Evolutionary conservation across 164 flowering plant genomes (phyloP).

Genomic region (Magnolia kwangsiensis): DNA sequence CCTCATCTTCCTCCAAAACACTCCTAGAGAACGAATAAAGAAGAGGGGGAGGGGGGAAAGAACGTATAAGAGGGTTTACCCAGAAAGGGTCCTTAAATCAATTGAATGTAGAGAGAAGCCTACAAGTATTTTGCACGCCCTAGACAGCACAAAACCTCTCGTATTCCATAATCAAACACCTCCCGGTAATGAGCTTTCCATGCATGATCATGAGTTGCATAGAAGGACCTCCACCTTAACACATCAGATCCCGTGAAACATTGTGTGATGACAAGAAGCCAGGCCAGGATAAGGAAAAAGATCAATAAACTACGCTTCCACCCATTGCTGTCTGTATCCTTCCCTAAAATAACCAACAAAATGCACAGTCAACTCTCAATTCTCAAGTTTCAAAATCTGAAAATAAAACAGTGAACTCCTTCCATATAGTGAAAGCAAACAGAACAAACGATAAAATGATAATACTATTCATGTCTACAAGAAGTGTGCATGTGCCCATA

Average conservation of each 20-base stretch:
- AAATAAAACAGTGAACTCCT: neutral
- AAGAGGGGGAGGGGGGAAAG: neutral
- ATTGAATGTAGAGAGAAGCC: slow-evolving; percentile 10
- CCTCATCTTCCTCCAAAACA: slow-evolving; percentile 73
- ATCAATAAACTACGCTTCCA: slow-evolving; percentile 39
- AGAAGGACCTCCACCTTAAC: slow-evolving; percentile 76
- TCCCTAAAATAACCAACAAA: slow-evolving; percentile 26
- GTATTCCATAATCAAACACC: slow-evolving; percentile 85
- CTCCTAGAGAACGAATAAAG: slow-evolving; percentile 36
- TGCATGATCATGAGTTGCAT: slow-evolving; percentile 63
- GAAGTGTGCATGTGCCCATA: too few species aligned
- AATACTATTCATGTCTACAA: too few species aligned
- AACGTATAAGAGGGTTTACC: neutral
- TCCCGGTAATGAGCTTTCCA: slow-evolving; percentile 87
- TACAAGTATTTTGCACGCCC: slow-evolving; percentile 83
- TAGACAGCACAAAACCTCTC: slow-evolving; percentile 82
- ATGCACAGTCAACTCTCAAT: neutral
- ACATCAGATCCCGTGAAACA: slow-evolving; percentile 69
- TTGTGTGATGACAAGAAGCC: slow-evolving; percentile 51
- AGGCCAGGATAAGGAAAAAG: slow-evolving; percentile 40
- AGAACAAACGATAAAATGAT: neutral
- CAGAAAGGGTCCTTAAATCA: neutral
- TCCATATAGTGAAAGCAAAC: neutral
- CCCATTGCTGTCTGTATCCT: slow-evolving; percentile 14
- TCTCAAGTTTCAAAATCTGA: neutral